Percentiles rank a stretch among this genome's conserved stretches.
phyloP scores from a whole-genome alignment of 78 protist species.

The Thecamonas trahens region DNA sequence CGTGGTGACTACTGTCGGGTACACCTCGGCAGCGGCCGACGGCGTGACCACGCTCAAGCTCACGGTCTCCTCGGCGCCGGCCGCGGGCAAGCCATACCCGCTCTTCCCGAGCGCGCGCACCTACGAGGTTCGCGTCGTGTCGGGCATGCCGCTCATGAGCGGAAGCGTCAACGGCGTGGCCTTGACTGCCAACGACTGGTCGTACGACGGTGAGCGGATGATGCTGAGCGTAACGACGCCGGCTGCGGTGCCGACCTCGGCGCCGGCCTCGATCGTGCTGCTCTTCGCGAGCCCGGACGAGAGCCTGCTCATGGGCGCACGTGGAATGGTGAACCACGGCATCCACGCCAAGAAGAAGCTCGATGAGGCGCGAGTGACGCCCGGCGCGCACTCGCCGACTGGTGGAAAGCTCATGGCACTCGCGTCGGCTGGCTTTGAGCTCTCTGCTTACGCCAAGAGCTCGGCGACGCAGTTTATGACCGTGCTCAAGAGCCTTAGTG shows the following conservation, averaged over 20 bases:
- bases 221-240: not conserved
- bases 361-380: constrained; percentile 1
- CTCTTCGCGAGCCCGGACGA: not conserved
- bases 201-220: not conserved
- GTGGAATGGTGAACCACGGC: not conserved
- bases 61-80: not conserved
- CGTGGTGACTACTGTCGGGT: not conserved
- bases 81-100: not conserved
- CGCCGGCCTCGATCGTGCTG: not conserved
- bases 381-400: not conserved
- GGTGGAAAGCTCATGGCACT: not conserved
- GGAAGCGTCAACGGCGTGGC: not conserved
- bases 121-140: not conserved
- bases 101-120: not conserved
- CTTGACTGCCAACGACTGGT: not conserved
- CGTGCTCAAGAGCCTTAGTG: not conserved
- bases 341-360: not conserved
- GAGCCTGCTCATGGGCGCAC: not conserved
- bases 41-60: not conserved
- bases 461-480: not conserved
- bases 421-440: not conserved
- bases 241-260: not conserved
- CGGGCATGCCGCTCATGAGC: not conserved
- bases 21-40: not conserved
- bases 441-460: not conserved